Evolutionary conservation across 345 rosid genomes (phyloP), one percentile per base, ranked within the genome.

Genomic region (Heritiera littoralis): DNA sequence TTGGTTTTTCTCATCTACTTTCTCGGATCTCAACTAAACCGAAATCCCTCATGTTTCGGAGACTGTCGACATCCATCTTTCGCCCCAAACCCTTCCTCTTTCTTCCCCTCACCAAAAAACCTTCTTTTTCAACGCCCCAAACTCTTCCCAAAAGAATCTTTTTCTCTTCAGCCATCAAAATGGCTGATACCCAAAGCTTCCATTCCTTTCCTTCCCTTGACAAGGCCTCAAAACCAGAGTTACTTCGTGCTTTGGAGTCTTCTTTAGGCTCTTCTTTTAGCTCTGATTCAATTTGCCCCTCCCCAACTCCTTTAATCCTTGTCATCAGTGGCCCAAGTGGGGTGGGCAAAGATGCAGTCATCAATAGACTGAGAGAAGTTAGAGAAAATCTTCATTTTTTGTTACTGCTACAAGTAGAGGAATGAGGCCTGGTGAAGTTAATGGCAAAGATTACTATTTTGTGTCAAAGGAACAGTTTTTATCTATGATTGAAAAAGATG

Each of bases 311-410:
- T 69, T 64, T 93, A 80, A 70, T 95, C 73, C 83, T 93, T 43
- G 98, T 95, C 5, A 89, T 95, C 30, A 89, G 96, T 40, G 98
- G 99, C 9, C 97, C 99, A 0, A 93, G 98, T 60, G 97, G 99
- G 30, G 99, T 92, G 1, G 99, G 99, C 15, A 95, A 95, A 85
- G 99, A 95, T 70, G 92, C 99, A 3, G 92, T 95, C 59, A 93
- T 95, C 79, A 89, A 77, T 20, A 88, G 86, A 58, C 88, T 95
- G 72, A 85, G 88, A 64, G 92, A 95, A 71, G 81, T 77, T 0
- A 84, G 97, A 6, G 68, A 86, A 20, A 83, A 86, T 56, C 84
- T 93, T 43, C 98, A 91, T 77, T 95, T 93, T 66, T 92, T 13
- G 99, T 95, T 12, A 95, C 99, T 4, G 97, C 98, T 0, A 92